phyloP scores from a whole-genome alignment of 139 green algal genomes.

The Micromonas commoda region DNA sequence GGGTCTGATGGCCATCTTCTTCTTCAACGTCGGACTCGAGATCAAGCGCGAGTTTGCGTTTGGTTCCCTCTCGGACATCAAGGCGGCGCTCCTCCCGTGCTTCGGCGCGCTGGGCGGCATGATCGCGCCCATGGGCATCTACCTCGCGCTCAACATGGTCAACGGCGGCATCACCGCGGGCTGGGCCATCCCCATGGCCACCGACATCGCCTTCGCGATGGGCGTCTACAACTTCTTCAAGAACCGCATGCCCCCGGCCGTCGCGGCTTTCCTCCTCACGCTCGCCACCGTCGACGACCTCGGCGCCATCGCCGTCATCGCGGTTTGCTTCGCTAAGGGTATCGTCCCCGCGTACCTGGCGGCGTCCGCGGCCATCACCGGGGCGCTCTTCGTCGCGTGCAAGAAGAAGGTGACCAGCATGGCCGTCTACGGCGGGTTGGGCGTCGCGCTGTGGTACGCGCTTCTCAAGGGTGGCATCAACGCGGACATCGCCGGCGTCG shows the following conservation, averaged over 20 bases:
- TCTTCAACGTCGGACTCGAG: constrained; percentile 34
- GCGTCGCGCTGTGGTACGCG: constrained; percentile 24
- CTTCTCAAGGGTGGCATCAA: constrained; percentile 33
- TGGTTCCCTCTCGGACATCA: constrained; percentile 14
- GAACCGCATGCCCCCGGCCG: constrained; percentile 19
- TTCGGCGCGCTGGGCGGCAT: constrained; percentile 33
- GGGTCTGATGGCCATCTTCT: constrained; percentile 34
- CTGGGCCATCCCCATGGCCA: constrained; percentile 37
- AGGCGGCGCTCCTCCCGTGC: constrained; percentile 25
- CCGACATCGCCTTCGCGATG: constrained; percentile 37
- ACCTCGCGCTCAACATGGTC: constrained; percentile 13
- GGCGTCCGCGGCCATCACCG: constrained; percentile 1
- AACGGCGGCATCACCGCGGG: constrained; percentile 4
- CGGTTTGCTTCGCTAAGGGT: constrained; percentile 29
- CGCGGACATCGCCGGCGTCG: constrained; percentile 33
- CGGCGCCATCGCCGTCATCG: constrained; percentile 32
- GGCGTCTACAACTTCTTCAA: constrained; percentile 33
- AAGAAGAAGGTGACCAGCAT: constrained; percentile 23
- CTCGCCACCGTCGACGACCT: constrained; percentile 36
- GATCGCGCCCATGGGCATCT: constrained; percentile 29
- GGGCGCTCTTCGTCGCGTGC: constrained; percentile 1
- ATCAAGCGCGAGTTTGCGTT: constrained; percentile 32
- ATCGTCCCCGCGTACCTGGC: constrained; percentile 19
- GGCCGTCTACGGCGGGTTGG: background rate
- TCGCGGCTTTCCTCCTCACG: constrained; percentile 32